Evolutionary conservation across 2,329 filamentous ascomycete genomes (phyloP).

Genomic region (Pyrenochaeta sp.): DNA sequence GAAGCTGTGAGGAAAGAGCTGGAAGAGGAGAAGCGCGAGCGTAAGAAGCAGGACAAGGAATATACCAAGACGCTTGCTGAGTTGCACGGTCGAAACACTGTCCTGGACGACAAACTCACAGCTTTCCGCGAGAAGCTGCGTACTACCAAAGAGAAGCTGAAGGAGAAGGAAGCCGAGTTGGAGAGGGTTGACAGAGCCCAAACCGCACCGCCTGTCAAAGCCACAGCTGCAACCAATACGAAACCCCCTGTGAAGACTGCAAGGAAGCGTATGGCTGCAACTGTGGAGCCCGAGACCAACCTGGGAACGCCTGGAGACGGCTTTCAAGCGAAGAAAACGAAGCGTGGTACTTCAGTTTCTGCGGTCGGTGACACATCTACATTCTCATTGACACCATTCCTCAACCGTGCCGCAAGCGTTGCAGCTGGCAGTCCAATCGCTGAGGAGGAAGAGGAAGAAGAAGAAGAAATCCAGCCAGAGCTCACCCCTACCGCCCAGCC

Average conservation of each 20-base stretch:
- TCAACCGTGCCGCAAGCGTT: conserved; percentile 76
- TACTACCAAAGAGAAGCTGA: conserved; percentile 75
- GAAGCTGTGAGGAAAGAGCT: conserved; percentile 62
- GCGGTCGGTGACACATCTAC: conserved; percentile 84
- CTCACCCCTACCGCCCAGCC: conserved; percentile 40
- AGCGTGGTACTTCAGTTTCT: conserved; percentile 61
- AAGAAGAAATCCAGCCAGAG: conserved; percentile 36
- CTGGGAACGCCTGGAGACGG: conserved; percentile 60
- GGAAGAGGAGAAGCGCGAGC: conserved; percentile 60
- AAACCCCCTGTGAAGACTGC: conserved; percentile 50
- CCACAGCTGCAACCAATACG: conserved; percentile 37
- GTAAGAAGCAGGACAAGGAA: conserved; percentile 62
- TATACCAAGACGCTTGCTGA: conserved; percentile 66
- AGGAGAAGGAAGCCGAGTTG: conserved; percentile 65
- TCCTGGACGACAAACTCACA: conserved; percentile 75
- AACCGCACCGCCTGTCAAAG: conserved; percentile 41
- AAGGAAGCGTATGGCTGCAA: conserved; percentile 53
- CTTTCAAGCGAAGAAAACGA: conserved; percentile 56
- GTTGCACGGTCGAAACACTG: conserved; percentile 68
- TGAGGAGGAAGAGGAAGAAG: conserved; percentile 38
- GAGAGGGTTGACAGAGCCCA: conserved; percentile 56
- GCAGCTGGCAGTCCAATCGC: conserved; percentile 55
- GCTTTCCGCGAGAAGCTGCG: conserved; percentile 75
- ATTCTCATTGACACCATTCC: conserved; percentile 93
- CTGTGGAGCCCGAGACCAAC: conserved; percentile 58